phyloP scores from a whole-genome alignment of 2,329 filamentous ascomycete genomes.

The Dendryphion nanum region DNA sequence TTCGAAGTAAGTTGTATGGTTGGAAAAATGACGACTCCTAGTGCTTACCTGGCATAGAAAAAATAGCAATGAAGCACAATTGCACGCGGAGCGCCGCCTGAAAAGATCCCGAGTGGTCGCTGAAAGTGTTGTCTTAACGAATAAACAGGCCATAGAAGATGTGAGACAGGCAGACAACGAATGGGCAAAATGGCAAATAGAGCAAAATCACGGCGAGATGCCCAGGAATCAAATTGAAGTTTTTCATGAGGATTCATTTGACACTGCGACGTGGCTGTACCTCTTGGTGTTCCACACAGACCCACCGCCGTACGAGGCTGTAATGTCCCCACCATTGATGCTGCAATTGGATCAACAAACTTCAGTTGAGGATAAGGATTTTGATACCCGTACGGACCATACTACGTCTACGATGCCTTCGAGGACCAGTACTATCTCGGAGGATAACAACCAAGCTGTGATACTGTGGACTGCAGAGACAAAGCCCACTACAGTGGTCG shows the following conservation, averaged over 20 bases:
- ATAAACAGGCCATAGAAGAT: slow-evolving; percentile 14
- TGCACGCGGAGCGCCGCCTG: too few species aligned
- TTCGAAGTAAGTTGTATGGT: neutral
- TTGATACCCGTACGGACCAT: neutral
- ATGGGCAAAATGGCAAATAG: too few species aligned
- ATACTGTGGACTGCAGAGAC: slow-evolving; percentile 11
- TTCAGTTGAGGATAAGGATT: neutral
- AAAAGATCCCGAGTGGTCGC: slow-evolving; percentile 18
- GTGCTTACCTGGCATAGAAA: too few species aligned
- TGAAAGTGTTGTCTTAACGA: slow-evolving; percentile 17
- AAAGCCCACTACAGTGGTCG: slow-evolving; percentile 11
- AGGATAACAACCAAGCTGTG: slow-evolving; percentile 2
- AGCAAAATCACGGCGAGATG: neutral
- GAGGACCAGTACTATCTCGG: too few species aligned
- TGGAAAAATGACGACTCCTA: too few species aligned
- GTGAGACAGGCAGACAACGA: slow-evolving; percentile 10
- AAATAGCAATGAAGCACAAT: too few species aligned
- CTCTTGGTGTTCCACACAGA: too few species aligned
- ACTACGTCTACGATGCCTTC: neutral
- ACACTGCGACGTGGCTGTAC: neutral
- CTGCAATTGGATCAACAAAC: too few species aligned
- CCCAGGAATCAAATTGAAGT: too few species aligned
- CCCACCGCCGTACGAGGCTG: too few species aligned
- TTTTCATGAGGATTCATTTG: neutral
- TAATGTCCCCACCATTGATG: too few species aligned